Evolutionary conservation across 2,329 filamentous ascomycete genomes (phyloP).

Genomic region (Fusarium tupiense): DNA sequence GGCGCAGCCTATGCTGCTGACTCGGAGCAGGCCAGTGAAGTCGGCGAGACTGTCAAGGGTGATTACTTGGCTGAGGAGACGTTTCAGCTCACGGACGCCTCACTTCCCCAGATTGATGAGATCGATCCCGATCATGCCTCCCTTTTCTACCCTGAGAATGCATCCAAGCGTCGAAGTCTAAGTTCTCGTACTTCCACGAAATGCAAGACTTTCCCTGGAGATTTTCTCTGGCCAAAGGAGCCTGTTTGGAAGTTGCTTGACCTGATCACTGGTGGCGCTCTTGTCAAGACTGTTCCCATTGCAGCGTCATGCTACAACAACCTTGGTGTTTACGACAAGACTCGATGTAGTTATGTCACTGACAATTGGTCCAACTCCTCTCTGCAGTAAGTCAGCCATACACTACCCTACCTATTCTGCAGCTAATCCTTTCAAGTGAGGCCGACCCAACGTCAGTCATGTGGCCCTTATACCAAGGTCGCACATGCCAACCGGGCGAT

Average conservation of each 20-base stretch:
- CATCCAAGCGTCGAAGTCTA: not conserved
- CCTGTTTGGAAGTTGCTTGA: conserved; percentile 49
- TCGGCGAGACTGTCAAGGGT: conserved; percentile 20
- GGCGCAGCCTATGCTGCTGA: conserved; percentile 21
- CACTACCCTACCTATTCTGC: accelerated
- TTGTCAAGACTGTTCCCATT: conserved; percentile 48
- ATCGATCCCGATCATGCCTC: conserved; percentile 16
- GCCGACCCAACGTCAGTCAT: conserved; percentile 53
- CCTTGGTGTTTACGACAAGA: conserved; percentile 39
- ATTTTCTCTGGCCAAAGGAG: conserved; percentile 43
- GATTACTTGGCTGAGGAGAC: conserved; percentile 30
- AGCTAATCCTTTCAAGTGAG: conserved; percentile 26
- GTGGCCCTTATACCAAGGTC: conserved; percentile 53
- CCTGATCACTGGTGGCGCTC: conserved; percentile 44
- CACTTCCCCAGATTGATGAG: conserved; percentile 19
- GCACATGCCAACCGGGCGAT: conserved; percentile 49
- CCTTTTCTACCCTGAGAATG: conserved; percentile 15
- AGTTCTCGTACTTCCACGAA: not conserved
- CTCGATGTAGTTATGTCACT: conserved; percentile 40
- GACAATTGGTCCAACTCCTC: conserved; percentile 44
- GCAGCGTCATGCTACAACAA: conserved; percentile 47
- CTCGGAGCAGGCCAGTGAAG: not conserved
- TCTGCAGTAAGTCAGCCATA: conserved; percentile 26
- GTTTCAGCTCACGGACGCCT: conserved; percentile 26
- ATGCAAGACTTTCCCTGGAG: conserved; percentile 50